These are phyloP conservation scores for Lathyrus tuberosus DNA, from an alignment of 306 rosid species.

Conservation along the genomic window DNA sequence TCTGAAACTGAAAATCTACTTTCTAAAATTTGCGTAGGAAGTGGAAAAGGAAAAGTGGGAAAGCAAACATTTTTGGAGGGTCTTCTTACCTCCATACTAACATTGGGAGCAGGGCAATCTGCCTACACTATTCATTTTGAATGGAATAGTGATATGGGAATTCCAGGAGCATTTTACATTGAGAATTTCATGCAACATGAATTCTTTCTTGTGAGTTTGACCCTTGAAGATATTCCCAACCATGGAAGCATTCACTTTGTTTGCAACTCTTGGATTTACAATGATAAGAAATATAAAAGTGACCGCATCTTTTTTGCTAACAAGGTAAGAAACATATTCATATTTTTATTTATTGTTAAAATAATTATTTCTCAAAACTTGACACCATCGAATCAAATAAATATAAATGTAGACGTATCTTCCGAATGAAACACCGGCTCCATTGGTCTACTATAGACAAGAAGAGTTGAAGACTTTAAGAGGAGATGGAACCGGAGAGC, in stretches of 20 bases:
- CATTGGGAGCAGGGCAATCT: conserved; percentile 49
- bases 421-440: conserved; percentile 69
- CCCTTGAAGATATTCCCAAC: conserved; percentile 58
- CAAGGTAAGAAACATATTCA: conserved; percentile 37
- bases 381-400: not conserved
- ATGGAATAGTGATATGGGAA: conserved; percentile 54
- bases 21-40: conserved; percentile 40
- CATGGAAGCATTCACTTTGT: conserved; percentile 50
- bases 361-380: not conserved
- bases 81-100: conserved; percentile 45
- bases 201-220: conserved; percentile 63
- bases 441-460: conserved; percentile 52
- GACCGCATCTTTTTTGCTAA: conserved; percentile 69
- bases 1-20: not conserved
- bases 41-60: conserved; percentile 63
- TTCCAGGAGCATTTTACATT: conserved; percentile 63
- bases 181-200: conserved; percentile 56
- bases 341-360: too few relatives aligned
- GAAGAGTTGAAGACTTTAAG: conserved; percentile 61
- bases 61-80: conserved; percentile 60
- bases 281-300: conserved; percentile 32
- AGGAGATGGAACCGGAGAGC: conserved; percentile 75
- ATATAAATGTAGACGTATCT: conserved; percentile 60
- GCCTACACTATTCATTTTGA: conserved; percentile 56
- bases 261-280: conserved; percentile 80